These are phyloP conservation scores for Penicillium frequentans DNA, from an alignment of 2,329 filamentous ascomycete species.

Conservation along the genomic window DNA sequence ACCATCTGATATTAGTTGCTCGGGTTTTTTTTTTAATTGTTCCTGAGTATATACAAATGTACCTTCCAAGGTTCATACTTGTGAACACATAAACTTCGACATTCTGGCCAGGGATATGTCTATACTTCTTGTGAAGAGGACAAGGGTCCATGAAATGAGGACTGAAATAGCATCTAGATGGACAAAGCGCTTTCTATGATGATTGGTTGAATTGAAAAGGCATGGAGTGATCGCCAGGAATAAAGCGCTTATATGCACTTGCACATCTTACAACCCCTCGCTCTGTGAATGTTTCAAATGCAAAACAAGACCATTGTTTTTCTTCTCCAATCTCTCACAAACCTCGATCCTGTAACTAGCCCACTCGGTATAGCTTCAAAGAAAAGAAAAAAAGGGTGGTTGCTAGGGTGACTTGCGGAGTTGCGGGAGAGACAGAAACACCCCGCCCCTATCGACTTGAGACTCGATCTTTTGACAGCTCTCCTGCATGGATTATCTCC, in stretches of 20 bases:
- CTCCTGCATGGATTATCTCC: not conserved
- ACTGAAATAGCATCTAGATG: not conserved
- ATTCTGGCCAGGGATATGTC: not conserved
- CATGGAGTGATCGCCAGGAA: not conserved
- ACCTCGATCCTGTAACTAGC: not conserved
- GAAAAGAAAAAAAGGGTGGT: constrained; percentile 1
- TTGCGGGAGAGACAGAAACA: constrained; percentile 1
- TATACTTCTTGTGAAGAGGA: not conserved
- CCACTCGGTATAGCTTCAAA: not conserved
- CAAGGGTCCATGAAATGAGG: not conserved
- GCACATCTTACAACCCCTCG: not conserved
- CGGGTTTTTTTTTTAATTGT: not conserved
- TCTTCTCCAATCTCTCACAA: not conserved
- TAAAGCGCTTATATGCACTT: not conserved
- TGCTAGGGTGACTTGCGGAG: constrained; percentile 17
- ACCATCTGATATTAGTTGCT: not conserved
- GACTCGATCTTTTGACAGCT: constrained; percentile 1
- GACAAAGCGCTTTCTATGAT: not conserved
- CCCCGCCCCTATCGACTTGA: constrained; percentile 9
- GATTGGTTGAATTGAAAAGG: not conserved
- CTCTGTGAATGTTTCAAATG: not conserved
- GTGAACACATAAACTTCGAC: not conserved
- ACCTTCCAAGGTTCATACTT: too few species aligned
- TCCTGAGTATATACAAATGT: too few species aligned
- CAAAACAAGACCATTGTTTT: not conserved